A percentile compares a stretch with the other conserved stretches of the same genome.
These are phyloP conservation scores for Cordyceps fumosorosea DNA, from an alignment of 2,329 filamentous ascomycete genomes.

Conservation along the genomic window DNA sequence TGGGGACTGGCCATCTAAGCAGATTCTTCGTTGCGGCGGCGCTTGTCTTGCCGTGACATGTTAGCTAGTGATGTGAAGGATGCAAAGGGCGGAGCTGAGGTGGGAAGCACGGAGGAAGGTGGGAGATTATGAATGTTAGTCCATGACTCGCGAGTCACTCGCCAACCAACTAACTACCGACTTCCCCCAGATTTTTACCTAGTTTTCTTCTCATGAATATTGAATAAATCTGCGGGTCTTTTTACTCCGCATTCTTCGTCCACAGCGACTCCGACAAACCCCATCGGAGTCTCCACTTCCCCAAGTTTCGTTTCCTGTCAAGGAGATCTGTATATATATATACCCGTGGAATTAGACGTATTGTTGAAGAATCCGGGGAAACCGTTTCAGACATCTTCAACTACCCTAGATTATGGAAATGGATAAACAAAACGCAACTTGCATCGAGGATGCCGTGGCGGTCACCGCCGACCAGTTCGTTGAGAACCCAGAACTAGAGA, in stretches of 20 bases:
- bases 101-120: not conserved
- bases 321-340: not conserved
- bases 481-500: slow-evolving; percentile 3
- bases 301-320: not conserved
- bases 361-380: not conserved
- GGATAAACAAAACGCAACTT: not conserved
- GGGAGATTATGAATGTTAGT: not conserved
- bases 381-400: not conserved
- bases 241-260: not conserved
- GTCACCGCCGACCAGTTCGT: not conserved
- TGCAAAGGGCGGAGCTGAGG: not conserved
- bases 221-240: not conserved
- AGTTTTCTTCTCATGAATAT: too few relatives aligned
- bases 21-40: not conserved
- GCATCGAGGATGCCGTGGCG: not conserved
- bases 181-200: too few relatives aligned
- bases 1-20: not conserved
- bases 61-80: not conserved
- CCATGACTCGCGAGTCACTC: not conserved
- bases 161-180: not conserved
- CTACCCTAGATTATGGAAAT: not conserved
- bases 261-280: not conserved
- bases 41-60: not conserved
- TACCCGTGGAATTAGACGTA: not conserved
- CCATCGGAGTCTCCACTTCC: not conserved